Percentiles rank a stretch among this genome's conserved stretches.
phyloP scores from a whole-genome alignment of 768 basidiomycete species.

The Collybiopsis luxurians region DNA sequence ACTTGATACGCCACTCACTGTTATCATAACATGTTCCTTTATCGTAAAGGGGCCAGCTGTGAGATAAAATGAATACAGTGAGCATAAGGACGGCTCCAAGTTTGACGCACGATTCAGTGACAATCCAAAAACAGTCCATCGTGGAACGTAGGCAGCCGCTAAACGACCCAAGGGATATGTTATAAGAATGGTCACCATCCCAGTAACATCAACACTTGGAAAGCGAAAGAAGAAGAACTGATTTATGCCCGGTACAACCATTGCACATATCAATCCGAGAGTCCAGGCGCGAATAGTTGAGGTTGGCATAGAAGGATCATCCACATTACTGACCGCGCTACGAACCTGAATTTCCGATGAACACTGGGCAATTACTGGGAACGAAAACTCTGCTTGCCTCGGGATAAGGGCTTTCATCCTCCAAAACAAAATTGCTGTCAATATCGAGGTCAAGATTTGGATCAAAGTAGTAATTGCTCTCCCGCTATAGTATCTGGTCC shows the following conservation, averaged over 20 bases:
- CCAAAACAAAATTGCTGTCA: conserved; percentile 10
- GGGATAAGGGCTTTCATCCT: conserved; percentile 82
- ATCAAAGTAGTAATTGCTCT: conserved; percentile 20
- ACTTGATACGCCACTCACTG: not conserved
- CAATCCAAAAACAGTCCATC: conserved; percentile 52
- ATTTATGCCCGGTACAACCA: conserved; percentile 70
- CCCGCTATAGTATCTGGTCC: not conserved
- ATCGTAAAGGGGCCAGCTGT: conserved; percentile 66
- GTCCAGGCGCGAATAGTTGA: conserved; percentile 60
- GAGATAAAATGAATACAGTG: no score
- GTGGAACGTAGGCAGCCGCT: conserved; percentile 62
- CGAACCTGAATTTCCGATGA: conserved; percentile 38
- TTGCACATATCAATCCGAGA: conserved; percentile 52
- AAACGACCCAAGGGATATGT: conserved; percentile 66
- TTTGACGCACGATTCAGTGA: conserved; percentile 44
- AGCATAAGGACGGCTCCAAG: no score
- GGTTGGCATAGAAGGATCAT: conserved; percentile 63
- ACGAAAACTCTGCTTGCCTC: conserved; percentile 31
- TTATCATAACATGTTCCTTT: conserved; percentile 51
- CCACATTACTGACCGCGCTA: conserved; percentile 71
- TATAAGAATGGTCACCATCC: conserved; percentile 69
- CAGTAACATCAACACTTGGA: conserved; percentile 60
- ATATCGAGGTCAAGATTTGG: conserved; percentile 30
- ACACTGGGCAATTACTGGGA: not conserved
- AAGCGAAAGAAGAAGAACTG: conserved; percentile 78